Base-by-base conservation (phyloP, 768 basidiomycete species). In the Russula emetica region DNA sequence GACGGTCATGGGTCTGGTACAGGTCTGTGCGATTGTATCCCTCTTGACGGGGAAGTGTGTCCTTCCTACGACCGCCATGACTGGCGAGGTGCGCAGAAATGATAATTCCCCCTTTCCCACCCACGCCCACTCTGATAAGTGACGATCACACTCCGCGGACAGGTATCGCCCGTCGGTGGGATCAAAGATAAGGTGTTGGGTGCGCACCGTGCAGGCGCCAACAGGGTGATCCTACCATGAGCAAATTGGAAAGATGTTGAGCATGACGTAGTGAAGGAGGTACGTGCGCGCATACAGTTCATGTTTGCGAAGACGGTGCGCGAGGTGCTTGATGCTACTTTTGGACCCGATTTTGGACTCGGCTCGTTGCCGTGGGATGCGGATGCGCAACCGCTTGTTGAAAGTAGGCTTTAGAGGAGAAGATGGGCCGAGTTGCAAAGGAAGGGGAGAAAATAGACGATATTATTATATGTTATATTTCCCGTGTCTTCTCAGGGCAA, bases 151-250 rank as follows among this genome's bases (percentile, higher is more conserved):
- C 80, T 94, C 0, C 83, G 92, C 2, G 92, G 92, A 18, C 84
- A 83, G 10, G 86, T 93, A 40, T 89, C 86, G 0, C 84, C 92
- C 7, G 90, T 96, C 2, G 93, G 93, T 4, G 93, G 93, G 0
- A 90, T 96, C 74, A 93, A 94, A 71, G 94, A 94, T 79, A 92
- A 92, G 72, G 84, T 95, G 1, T 82, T 96, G 20, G 93, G 92
- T 20, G 94, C 94, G 0, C 92, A 95, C 73, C 85, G 94, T 7
- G 92, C 92, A 2, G 85, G 88, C 40, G 84, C 94, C 50, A 86
- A 80, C 54, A 94, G 87, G 71, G 83, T 96, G 40, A 87, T 97
- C 60, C 78, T 97, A 7, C 94, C 94, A 0, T 85, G 82, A 77
- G 84, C 85, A 32, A 97, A 96, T 70, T 79, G 85, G 60, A 92